Conservation (phyloP, 495 filamentous ascomycete genomes). For the Lasiosphaeria ovina region DNA sequence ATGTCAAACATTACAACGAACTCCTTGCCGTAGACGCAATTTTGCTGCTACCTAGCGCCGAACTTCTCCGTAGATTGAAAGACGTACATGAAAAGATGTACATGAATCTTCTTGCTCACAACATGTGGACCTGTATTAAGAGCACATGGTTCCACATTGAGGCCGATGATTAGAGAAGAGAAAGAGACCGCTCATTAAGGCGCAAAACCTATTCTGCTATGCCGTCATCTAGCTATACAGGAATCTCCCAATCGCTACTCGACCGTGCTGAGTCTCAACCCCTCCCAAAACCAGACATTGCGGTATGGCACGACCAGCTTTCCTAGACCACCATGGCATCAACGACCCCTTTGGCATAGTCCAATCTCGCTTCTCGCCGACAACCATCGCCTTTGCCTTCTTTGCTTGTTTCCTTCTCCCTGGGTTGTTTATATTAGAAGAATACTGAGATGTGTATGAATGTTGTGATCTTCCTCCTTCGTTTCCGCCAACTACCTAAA, state of each 20-base stretch:
- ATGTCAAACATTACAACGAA: neutral
- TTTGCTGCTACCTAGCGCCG: too few species aligned
- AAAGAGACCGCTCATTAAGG: conserved; percentile 13
- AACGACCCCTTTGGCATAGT: conserved; percentile 30
- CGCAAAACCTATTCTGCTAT: conserved; percentile 15
- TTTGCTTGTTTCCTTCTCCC: conserved; percentile 13
- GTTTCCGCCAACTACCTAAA: conserved; percentile 17
- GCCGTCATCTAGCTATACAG: conserved; percentile 14
- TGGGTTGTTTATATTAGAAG: neutral
- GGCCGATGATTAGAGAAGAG: neutral
- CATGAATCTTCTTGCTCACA: too few species aligned
- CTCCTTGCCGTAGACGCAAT: too few species aligned
- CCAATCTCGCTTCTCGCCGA: conserved; percentile 26
- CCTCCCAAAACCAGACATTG: conserved; percentile 25
- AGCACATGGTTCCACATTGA: too few species aligned
- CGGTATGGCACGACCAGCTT: conserved; percentile 30
- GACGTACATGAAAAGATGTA: too few species aligned
- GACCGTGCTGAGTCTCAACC: conserved; percentile 12
- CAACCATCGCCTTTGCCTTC: conserved; percentile 20
- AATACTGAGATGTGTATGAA: neutral
- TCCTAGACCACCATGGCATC: conserved; percentile 34
- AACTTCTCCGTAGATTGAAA: too few species aligned
- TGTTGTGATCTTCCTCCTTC: conserved; percentile 3
- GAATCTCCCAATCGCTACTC: conserved; percentile 8
- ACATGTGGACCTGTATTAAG: too few species aligned